Percentiles rank a stretch among this genome's conserved stretches.
These are phyloP conservation scores for Ophiostoma novo-ulmi DNA, from an alignment of 2,329 filamentous ascomycete species.

Conservation along the genomic window DNA sequence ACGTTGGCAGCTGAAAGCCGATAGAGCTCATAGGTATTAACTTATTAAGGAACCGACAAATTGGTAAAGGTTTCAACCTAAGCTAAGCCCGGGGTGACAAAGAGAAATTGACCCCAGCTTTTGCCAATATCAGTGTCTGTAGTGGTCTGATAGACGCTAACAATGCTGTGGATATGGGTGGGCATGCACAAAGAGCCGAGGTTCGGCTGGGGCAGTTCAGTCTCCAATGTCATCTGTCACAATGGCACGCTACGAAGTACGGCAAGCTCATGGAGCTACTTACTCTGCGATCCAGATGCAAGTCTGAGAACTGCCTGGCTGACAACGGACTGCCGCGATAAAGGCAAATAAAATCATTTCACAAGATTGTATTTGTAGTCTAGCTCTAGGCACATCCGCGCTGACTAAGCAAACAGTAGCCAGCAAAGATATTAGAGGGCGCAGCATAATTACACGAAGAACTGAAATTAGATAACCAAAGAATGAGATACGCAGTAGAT, in stretches of 20 bases:
- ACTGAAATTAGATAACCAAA: neutral
- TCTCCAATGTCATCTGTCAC: neutral
- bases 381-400: no score
- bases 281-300: neutral
- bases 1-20: constrained; percentile 2
- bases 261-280: neutral
- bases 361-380: no score
- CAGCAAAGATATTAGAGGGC: neutral
- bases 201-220: neutral
- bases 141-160: neutral
- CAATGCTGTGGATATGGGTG: neutral
- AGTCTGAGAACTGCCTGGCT: neutral
- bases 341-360: no score
- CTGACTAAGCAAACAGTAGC: neutral
- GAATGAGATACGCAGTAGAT: neutral
- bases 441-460: neutral
- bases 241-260: neutral
- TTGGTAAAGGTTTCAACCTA: neutral
- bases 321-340: no score
- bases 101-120: constrained; percentile 6
- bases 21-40: neutral
- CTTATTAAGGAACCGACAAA: neutral
- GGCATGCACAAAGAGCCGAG: neutral
- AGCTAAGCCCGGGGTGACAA: neutral
- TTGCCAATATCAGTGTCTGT: neutral